Evolutionary conservation across 805 yeast species (phyloP), one percentile per base, ranked within the genome.

Genomic region (Kuraishia piskuri): DNA sequence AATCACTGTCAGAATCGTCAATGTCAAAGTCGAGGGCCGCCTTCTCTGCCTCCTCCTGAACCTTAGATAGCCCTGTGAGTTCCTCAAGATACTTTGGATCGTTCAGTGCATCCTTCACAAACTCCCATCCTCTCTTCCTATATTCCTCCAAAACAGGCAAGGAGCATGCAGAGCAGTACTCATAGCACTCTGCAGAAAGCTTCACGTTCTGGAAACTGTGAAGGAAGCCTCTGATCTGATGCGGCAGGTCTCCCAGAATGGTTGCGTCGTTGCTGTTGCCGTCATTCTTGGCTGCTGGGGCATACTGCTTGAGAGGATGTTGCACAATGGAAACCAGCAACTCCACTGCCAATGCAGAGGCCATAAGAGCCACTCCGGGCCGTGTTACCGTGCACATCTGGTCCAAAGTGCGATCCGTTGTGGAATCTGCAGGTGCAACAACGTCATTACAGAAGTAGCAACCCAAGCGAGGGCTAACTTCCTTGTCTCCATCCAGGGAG

Each of bases 331-430:
- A 80, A 0, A 88, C 87, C 56, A 90, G 63, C 5, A 94, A 68
- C 65, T 94, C 99, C 0, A 88, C 96, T 0, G 96, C 96, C 40
- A 84, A 70, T 0, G 97, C 82, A 0, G 96, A 80, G 0, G 98
- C 97, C 68, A 90, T 71, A 61, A 87, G 71, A 0, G 99, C 96
- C 1, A 87, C 91, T 0, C 99, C 99, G 0, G 99, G 98, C 46
- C 99, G 75, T 0, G 99, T 94, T 1, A 94, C 99, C 0, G 99
- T 94, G 64, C 99, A 94, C 97, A 94, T 94, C 68, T 94, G 98
- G 68, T 94, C 99, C 54, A 94, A 71, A 0, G 97, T 88, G 51
- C 96, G 75, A 62, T 90, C 96, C 0, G 88, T 76, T n/a, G 89
- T 69, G 54, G 96, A 86, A 65, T 94, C 96, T 1, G 82, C 74